phyloP scores from a whole-genome alignment of 202 grass and related monocot species.

The Alloteropsis angusta region DNA sequence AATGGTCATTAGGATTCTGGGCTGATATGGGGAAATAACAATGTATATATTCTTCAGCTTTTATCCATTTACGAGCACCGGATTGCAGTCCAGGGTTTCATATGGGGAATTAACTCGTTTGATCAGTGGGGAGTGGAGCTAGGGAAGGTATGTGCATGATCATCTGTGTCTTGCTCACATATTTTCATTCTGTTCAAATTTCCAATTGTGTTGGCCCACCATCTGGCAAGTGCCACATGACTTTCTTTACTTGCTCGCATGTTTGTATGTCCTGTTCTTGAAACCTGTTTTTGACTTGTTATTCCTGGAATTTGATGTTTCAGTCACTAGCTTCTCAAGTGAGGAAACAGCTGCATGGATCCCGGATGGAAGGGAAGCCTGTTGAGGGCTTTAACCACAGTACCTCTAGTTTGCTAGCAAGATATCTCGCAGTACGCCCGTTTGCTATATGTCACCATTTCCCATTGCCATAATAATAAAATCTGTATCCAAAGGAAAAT shows the following conservation, averaged over 20 bases:
- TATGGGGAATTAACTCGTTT: slow-evolving; percentile 98
- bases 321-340: slow-evolving; percentile 91
- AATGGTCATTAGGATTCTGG: slow-evolving; percentile 12
- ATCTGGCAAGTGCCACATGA: not conserved
- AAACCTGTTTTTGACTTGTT: not conserved
- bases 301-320: slow-evolving; percentile 23
- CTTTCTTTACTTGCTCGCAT: not conserved
- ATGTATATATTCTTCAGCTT: slow-evolving; percentile 45
- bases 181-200: slow-evolving; percentile 6
- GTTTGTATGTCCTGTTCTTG: not conserved
- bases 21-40: not conserved
- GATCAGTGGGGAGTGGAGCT: slow-evolving; percentile 99
- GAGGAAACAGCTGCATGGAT: slow-evolving; percentile 72
- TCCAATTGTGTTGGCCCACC: not conserved
- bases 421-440: slow-evolving; percentile 62
- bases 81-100: slow-evolving; percentile 90
- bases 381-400: slow-evolving; percentile 76
- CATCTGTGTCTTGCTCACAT: not conserved
- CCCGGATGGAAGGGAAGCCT: slow-evolving; percentile 59
- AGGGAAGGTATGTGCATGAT: slow-evolving; percentile 65
- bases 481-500: not conserved
- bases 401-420: slow-evolving; percentile 58
- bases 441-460: not conserved
- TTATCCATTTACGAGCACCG: slow-evolving; percentile 89
- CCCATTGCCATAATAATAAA: not conserved